phyloP scores from a whole-genome alignment of 768 basidiomycete species.

The Xerocomellus amylosporus region DNA sequence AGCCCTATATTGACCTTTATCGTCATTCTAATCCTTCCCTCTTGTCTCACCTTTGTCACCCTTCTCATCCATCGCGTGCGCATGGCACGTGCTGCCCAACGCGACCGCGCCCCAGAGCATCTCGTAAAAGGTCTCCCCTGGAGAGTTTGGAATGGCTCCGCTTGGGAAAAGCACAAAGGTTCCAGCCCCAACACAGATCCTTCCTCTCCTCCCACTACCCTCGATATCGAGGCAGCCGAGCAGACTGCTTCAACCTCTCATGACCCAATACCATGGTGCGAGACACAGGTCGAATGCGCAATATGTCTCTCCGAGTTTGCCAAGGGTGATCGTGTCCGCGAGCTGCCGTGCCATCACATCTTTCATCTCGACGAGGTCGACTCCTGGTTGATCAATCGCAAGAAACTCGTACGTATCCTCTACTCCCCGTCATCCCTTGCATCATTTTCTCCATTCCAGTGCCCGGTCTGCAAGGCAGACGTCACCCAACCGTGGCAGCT shows the following conservation, averaged over 20 bases:
- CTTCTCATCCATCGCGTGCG: slow-evolving; percentile 88
- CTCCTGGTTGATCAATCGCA: slow-evolving; percentile 87
- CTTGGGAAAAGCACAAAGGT: slow-evolving; percentile 75
- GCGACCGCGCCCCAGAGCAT: slow-evolving; percentile 80
- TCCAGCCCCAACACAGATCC: slow-evolving; percentile 27
- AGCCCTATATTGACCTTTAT: slow-evolving; percentile 86
- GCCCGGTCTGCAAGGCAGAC: slow-evolving; percentile 90
- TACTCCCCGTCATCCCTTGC: slow-evolving; percentile 1
- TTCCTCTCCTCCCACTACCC: slow-evolving; percentile 17
- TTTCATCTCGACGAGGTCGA: slow-evolving; percentile 93
- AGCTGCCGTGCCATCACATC: slow-evolving; percentile 91
- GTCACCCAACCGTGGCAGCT: slow-evolving; percentile 63
- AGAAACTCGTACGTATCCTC: slow-evolving; percentile 73
- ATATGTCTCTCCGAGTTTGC: slow-evolving; percentile 89
- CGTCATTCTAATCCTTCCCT: slow-evolving; percentile 86
- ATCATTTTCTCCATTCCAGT: slow-evolving; percentile 44
- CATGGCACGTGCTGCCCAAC: slow-evolving; percentile 73
- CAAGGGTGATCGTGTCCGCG: slow-evolving; percentile 85
- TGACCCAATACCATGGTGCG: slow-evolving; percentile 67
- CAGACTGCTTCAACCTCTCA: slow-evolving; percentile 22
- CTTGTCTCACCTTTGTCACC: slow-evolving; percentile 83
- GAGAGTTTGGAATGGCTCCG: slow-evolving; percentile 75
- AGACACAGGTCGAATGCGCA: slow-evolving; percentile 81
- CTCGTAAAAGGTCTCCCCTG: slow-evolving; percentile 77
- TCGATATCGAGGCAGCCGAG: slow-evolving; percentile 41